These are phyloP conservation scores for Galerina marginata DNA, from an alignment of 768 basidiomycete genomes.

Conservation along the genomic window DNA sequence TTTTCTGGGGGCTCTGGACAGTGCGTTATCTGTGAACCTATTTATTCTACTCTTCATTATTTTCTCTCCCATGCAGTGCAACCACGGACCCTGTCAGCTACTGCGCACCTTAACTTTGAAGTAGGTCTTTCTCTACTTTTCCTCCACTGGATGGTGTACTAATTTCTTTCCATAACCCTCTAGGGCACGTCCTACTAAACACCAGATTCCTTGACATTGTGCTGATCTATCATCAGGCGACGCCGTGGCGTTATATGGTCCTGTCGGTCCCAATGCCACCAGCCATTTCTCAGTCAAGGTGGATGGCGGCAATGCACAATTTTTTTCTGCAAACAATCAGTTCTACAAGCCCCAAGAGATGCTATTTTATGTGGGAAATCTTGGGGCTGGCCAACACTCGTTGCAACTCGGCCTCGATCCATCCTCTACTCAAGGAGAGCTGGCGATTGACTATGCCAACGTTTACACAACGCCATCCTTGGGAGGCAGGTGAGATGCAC, in stretches of 20 bases:
- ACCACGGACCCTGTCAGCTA: constrained; percentile 35
- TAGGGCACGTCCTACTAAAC: constrained; percentile 18
- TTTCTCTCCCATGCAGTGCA: constrained; percentile 27
- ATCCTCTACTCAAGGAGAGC: constrained; percentile 2
- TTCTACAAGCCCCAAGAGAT: constrained; percentile 21
- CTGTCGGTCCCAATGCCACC: constrained; percentile 28
- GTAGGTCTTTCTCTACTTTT: constrained; percentile 29
- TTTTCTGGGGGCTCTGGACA: constrained; percentile 51
- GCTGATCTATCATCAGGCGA: constrained; percentile 36
- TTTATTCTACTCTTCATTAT: background rate
- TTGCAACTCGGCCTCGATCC: constrained; percentile 10
- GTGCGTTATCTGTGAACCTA: constrained; percentile 28
- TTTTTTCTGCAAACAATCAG: constrained; percentile 15
- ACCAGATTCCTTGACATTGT: background rate
- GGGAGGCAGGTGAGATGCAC: constrained; percentile 24
- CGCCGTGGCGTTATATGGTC: constrained; percentile 51
- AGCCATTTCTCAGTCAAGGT: constrained; percentile 18
- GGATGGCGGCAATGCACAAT: constrained; percentile 3
- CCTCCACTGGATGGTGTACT: background rate
- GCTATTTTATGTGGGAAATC: constrained; percentile 21
- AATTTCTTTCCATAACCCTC: background rate
- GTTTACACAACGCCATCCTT: constrained; percentile 27
- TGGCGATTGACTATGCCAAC: constrained; percentile 29
- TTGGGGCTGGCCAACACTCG: constrained; percentile 22
- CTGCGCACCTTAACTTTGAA: constrained; percentile 42